phyloP scores from a whole-genome alignment of 1,284 basidiomycete genomes.

The Takashimella tepidaria region DNA sequence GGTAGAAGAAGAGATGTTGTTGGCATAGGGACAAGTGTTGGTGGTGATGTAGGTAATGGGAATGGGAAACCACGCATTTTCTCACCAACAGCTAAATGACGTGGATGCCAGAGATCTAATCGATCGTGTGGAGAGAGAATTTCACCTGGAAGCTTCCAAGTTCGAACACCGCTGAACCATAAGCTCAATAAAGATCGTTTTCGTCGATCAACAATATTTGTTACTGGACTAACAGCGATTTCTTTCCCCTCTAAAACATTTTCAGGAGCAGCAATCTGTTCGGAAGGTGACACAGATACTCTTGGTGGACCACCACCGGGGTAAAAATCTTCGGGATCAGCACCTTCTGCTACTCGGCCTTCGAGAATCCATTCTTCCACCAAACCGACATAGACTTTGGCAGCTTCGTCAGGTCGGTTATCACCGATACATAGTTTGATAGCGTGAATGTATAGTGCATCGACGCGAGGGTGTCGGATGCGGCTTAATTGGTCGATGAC shows the following conservation, averaged over 20 bases:
- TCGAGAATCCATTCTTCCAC: slow-evolving; percentile 49
- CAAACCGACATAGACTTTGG: slow-evolving; percentile 42
- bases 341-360: slow-evolving; percentile 42
- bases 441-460: slow-evolving; percentile 27
- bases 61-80: slow-evolving; percentile 43
- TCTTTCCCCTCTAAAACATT: background rate
- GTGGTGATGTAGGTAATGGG: slow-evolving; percentile 43
- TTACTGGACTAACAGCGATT: background rate
- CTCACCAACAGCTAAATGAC: slow-evolving; percentile 33
- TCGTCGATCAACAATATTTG: background rate
- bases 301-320: slow-evolving; percentile 31
- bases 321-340: slow-evolving; percentile 35
- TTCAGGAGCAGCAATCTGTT: slow-evolving; percentile 7
- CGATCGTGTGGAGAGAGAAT: slow-evolving; percentile 42
- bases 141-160: slow-evolving; percentile 46
- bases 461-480: slow-evolving; percentile 28
- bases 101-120: slow-evolving; percentile 46
- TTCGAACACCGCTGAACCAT: slow-evolving; percentile 45
- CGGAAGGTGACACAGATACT: background rate
- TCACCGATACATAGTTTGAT: slow-evolving; percentile 28
- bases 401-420: slow-evolving; percentile 34
- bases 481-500: slow-evolving; percentile 28
- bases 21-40: slow-evolving; percentile 40
- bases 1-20: slow-evolving; percentile 19
- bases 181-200: slow-evolving; percentile 19